Conservation (phyloP, 1,284 basidiomycete species). For the Puccinia polysora region DNA sequence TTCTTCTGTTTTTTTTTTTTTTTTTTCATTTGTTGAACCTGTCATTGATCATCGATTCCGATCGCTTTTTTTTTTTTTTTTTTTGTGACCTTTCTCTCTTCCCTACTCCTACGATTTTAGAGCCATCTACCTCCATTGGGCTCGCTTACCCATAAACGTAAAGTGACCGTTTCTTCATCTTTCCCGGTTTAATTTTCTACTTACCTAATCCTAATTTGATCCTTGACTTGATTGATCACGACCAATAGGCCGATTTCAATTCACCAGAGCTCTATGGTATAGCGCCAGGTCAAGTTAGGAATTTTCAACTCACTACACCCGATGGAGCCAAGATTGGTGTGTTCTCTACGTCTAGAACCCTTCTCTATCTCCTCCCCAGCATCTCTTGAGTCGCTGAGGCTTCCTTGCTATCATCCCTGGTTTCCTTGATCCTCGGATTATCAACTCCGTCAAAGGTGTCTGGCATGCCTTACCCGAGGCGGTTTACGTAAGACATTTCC, state of each 20-base stretch:
- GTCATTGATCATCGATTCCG: too few relatives aligned
- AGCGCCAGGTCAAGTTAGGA: slow-evolving; percentile 23
- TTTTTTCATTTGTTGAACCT: too few relatives aligned
- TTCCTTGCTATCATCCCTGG: too few relatives aligned
- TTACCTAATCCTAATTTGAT: not conserved
- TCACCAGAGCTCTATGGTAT: slow-evolving; percentile 28
- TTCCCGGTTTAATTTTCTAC: not conserved
- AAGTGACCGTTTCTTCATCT: not conserved
- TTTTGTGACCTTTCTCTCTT: too few relatives aligned
- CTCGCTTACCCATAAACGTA: slow-evolving; percentile 23
- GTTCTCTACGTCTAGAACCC: not conserved
- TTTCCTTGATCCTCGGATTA: not conserved
- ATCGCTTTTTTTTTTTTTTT: too few relatives aligned
- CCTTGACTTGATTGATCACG: not conserved
- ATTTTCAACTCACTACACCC: slow-evolving; percentile 36
- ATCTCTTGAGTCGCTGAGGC: too few relatives aligned
- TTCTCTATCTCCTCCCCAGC: not conserved
- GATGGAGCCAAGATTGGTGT: slow-evolving; percentile 38
- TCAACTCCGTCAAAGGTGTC: slow-evolving; percentile 16
- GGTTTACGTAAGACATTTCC: slow-evolving; percentile 28
- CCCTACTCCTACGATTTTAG: too few relatives aligned
- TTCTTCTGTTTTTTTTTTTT: too few relatives aligned
- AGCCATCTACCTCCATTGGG: slow-evolving; percentile 23
- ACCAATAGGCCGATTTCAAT: slow-evolving; percentile 25
- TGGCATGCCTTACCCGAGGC: slow-evolving; percentile 38